Base-by-base conservation (phyloP, 208 protist genomes). In the Leishmania braziliensis region DNA sequence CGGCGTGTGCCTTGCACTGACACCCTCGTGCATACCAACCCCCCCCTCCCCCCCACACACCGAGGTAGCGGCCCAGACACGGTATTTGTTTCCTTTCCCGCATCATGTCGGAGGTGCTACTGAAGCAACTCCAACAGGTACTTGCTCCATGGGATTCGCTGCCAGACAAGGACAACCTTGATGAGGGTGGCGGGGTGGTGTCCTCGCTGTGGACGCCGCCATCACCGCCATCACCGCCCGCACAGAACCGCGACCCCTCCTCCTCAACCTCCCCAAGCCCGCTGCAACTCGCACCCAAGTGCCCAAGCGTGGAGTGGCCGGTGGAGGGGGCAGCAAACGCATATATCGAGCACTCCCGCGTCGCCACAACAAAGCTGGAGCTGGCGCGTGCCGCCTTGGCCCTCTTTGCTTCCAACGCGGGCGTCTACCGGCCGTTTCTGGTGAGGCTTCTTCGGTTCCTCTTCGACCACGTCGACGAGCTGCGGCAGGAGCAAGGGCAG, bases 341-440 rank as follows among this genome's bases (percentile, higher is more conserved):
- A 74, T 71, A 53, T 12, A 10, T 68, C 36, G 12, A 16, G 33
- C 43, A 54, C 10, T 77, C 56, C 43, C 81, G 77, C 53, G 51
- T 83, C 83, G 75, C 86, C 83, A 74, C 85, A 75, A 79, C 84
- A 50, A 70, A 86, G 83, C 60, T 97, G 33, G 92, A 97, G 82
- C 77, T 97, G 26, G 82, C 90, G 2, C 91, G 94, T 10, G 91
- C 94, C 8, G 92, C 89, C 3, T 87, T 97, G 51, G 90, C 90
- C 3, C 83, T 97, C n/a, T 97, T 95, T 70, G 83, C 88, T 26
- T 96, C 92, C 72, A 96, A 96, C 84, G 75, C 91, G 18, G 91
- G 92, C 5, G 84, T 85, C 43, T 97, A 94, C 74, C 91, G 91
- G 23, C 89, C 92, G 2, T 75, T 90, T 5, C 83, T 97, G 54